Evolutionary conservation across 2,329 filamentous ascomycete genomes (phyloP), one percentile per base, ranked within the genome.

Genomic region (Fusarium coicis): DNA sequence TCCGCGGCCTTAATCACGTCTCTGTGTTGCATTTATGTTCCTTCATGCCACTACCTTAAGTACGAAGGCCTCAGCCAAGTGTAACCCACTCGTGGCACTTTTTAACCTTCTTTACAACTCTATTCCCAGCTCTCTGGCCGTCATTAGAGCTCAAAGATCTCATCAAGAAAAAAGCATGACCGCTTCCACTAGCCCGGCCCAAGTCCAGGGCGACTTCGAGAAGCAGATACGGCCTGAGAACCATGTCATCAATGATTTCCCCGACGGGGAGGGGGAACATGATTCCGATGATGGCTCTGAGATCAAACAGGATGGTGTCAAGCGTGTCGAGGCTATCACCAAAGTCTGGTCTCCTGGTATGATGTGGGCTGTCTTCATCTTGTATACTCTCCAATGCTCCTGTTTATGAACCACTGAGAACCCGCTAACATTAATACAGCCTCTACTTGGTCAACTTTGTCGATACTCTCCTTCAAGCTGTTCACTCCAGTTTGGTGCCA

Each of bases 401-500:
- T 10, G 30, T 10, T 37, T 15, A 12, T 8, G 23, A 32, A 15
- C 26, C n/a, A 32, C 21, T 7, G 46, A 62, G 21, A 59, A 18
- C 23, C 37, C 26, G 21, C 43, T 61, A 30, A 74, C 43, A 34
- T 30, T 15, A 4, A 36, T 16, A 16, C 60, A 85, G 83, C 34
- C 79, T 85, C 26, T 85, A 82, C 76, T 69, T 85, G 23, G 80
- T 84, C 42, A 77, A 75, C 55, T 83, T 85, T 62, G 75, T 83
- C 60, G 82, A 84, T 67, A 77, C 76, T 19, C 74, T 85, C n/a
- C 72, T 83, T 8, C 74, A 79, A n/a, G 77, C 80, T 21, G 76
- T 84, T 52, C 79, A 84, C 46, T 61, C 83, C 61, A 87, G 88
- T 40, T 81, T 93, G 50, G 86, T 88, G 15, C 87, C 89, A 52